Base-by-base conservation (phyloP, 2,329 filamentous ascomycete genomes). In the Harringtonia lauricola region DNA sequence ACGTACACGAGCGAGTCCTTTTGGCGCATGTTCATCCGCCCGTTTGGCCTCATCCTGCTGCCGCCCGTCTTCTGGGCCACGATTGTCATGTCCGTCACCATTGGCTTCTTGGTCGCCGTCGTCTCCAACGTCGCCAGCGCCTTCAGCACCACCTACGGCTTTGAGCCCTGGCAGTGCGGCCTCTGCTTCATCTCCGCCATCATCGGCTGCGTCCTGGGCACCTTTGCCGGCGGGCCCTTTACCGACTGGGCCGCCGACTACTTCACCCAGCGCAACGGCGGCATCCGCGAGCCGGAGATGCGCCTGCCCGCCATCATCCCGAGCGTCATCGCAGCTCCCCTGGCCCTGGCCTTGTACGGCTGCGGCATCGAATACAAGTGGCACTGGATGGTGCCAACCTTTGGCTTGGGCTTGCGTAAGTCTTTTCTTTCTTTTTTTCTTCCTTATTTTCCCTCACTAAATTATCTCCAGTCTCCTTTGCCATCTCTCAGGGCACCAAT, bases 1-100 rank as follows among this genome's bases (percentile, higher is more conserved):
- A n/a, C n/a, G 0, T 59, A 65, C 43, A 75, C 71, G 0, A 46
- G 59, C 4, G 72, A 76, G 52, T 64, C 63, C 26, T 44, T 74
- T 2, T 54, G 61, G 42, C 70, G 63, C 45, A 65, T 78, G 50
- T 62, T 68, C 43, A 33, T 68, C 8, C 68, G 74, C 0, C 73
- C 73, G 2, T 53, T 76, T 18, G 60, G 65, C 3, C 57, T 77
- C 24, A 64, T 75, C 12, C 44, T 64, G 3, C 60, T 78, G 1
- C 74, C 73, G 6, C 64, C 70, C 0, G 67, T 78, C 0, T 57
- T 77, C 3, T 77, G 72, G 72, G 70, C 70, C 3, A 68, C 72
- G 12, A 57, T 75, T 3, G 66, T 74, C 17, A 65, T 72, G 57
- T 64, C 72, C 2, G 71, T 70, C 3, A 73, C 71, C 2, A 72